Evolutionary conservation across 768 basidiomycete species (phyloP).

Genomic region (Suillus subaureus): DNA sequence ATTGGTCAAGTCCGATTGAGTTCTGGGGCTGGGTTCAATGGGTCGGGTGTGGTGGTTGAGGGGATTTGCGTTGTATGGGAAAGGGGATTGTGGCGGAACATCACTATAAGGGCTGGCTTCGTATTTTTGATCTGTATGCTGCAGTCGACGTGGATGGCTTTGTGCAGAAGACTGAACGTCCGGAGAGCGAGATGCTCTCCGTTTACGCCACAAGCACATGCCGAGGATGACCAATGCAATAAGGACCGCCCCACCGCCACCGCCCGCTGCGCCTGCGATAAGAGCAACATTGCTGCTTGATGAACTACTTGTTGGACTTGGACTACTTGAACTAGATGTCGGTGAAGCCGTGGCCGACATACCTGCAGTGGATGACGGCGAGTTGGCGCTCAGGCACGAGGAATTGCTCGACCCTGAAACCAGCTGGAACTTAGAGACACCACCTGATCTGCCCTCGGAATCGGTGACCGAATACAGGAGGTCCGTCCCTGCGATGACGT

Average conservation of each 20-base stretch:
- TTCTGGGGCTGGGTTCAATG: constrained; percentile 29
- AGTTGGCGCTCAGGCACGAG: constrained; percentile 53
- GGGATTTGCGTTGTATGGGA: constrained; percentile 28
- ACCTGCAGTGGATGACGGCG: constrained; percentile 51
- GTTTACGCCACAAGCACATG: constrained; percentile 45
- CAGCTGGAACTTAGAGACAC: constrained; percentile 52
- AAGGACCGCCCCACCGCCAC: constrained; percentile 54
- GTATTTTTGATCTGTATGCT: constrained; percentile 41
- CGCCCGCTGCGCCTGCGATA: constrained; percentile 46
- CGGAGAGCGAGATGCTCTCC: constrained; percentile 23
- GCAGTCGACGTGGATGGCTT: constrained; percentile 32
- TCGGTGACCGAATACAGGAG: constrained; percentile 61
- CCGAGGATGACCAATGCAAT: constrained; percentile 46
- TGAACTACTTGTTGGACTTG: constrained; percentile 10
- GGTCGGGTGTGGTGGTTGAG: constrained; percentile 25
- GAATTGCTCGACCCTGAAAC: constrained; percentile 50
- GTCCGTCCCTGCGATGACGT: constrained; percentile 57
- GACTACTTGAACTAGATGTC: constrained; percentile 16
- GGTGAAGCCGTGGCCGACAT: constrained; percentile 11
- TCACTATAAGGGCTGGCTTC: constrained; percentile 13
- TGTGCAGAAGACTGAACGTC: constrained; percentile 30
- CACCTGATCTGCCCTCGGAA: constrained; percentile 51
- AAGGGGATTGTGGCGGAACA: constrained; percentile 33
- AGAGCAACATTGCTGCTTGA: constrained; percentile 41
- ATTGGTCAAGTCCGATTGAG: constrained; percentile 19